A percentile compares a stretch with the other conserved stretches of the same genome.
These are phyloP conservation scores for Aspergillus transmontanensis DNA, from an alignment of 2,329 filamentous ascomycete genomes.

Conservation along the genomic window DNA sequence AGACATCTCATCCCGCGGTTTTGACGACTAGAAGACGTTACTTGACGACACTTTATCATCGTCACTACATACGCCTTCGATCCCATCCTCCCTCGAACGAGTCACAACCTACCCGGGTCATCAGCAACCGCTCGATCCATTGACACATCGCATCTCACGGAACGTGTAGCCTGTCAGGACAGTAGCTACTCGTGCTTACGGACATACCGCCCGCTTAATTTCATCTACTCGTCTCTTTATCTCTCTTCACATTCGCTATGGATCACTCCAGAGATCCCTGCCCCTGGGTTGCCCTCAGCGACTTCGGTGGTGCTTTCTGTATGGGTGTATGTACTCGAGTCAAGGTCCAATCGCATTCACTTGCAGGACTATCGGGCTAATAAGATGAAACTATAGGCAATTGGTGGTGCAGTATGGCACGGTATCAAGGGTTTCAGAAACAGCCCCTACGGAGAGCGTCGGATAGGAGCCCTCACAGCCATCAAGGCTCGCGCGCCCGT, in stretches of 20 bases:
- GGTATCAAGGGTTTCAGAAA: conserved; percentile 93
- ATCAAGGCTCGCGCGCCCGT: conserved; percentile 97
- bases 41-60: not conserved
- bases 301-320: conserved; percentile 94
- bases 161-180: conserved; percentile 14
- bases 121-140: conserved; percentile 5
- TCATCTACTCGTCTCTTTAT: conserved; percentile 4
- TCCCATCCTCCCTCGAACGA: not conserved
- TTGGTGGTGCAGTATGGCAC: conserved; percentile 88
- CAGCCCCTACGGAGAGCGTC: conserved; percentile 87
- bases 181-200: conserved; percentile 11
- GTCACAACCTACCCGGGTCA: not conserved
- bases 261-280: conserved; percentile 97
- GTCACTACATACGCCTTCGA: not conserved
- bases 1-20: not conserved
- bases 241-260: conserved; percentile 54
- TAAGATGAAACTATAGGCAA: conserved; percentile 54
- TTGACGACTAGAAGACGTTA: not conserved
- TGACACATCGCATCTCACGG: conserved; percentile 3
- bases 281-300: conserved; percentile 93
- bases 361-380: not conserved
- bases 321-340: conserved; percentile 75
- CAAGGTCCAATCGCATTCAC: not conserved
- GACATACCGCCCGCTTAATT: conserved; percentile 1
- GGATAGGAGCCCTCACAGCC: conserved; percentile 93